Base-by-base conservation (phyloP, 73 alveolate genomes). In the Durusdinium trenchii region DNA sequence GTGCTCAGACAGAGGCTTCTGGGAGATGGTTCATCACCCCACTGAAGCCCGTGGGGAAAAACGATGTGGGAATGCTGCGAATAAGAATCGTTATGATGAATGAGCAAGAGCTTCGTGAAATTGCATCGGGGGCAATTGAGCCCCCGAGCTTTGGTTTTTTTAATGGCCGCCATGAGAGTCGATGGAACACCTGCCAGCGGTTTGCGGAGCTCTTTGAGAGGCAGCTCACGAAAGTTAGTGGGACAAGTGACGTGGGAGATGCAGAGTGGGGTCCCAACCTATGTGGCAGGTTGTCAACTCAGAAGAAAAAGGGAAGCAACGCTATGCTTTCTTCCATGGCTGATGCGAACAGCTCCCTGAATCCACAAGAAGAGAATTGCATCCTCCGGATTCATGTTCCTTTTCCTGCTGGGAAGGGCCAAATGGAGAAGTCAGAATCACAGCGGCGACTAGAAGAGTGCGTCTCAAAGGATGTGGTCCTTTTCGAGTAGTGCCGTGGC, bases 1-100 rank as follows among this genome's bases (percentile, higher is more conserved):
- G 96, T 46, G 96, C 96, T 26, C 96, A 89, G 73, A 89, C 96
- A 23, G 96, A 89, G 47, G 96, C 86, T 26, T 89, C 96, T 2
- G 96, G 96, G 48, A 45, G 96, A 32, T 89, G 96, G 96, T 89
- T 89, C 86, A 89, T 89, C 86, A 89, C 96, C 23, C 96, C 96
- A 6, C 73, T 89, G 43, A 89, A 89, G 96, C 96, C 96, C 30
- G 96, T 89, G 69, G 96, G 96, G 50, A 89, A 89, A 69, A 71
- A 89, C 38, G 96, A 89, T n/a, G 86, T 89, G 54, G 96, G 96
- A 50, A 89, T 89, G 96, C 78, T 89, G 61, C 96, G 96, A 71
- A 89, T 89, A 73, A 85, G 96, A 20, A 89, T 89, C 54, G 86
- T 89, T 48, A 89, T 89, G 96, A 89, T 89, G 96, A 89, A 89